Evolutionary conservation across 2,329 filamentous ascomycete species (phyloP).

Genomic region (Exutisphaerella laricina): DNA sequence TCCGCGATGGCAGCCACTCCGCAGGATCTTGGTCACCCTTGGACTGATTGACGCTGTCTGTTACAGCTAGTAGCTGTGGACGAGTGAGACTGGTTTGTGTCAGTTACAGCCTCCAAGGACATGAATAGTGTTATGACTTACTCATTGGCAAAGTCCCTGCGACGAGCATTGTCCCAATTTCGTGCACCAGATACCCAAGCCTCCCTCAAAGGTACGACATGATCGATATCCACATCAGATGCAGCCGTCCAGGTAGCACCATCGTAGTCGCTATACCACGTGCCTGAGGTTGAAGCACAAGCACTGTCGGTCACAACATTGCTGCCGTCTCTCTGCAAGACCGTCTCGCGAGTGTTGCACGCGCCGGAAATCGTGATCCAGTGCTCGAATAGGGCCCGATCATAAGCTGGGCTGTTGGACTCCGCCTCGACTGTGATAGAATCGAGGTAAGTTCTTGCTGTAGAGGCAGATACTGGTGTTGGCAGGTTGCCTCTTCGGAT

Average conservation of each 20-base stretch:
- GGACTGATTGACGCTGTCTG: slow-evolving; percentile 65
- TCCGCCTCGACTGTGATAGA: slow-evolving; percentile 25
- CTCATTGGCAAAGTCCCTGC: slow-evolving; percentile 61
- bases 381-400: slow-evolving; percentile 63
- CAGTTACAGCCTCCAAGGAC: neutral
- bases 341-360: slow-evolving; percentile 55
- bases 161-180: slow-evolving; percentile 62
- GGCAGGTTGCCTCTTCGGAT: slow-evolving; percentile 27
- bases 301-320: slow-evolving; percentile 53
- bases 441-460: slow-evolving; percentile 27
- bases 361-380: slow-evolving; percentile 61
- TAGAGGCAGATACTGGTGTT: slow-evolving; percentile 27
- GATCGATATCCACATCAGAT: slow-evolving; percentile 73
- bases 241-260: slow-evolving; percentile 63
- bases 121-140: slow-evolving; percentile 7
- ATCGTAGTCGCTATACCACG: slow-evolving; percentile 69
- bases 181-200: slow-evolving; percentile 56
- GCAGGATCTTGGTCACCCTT: slow-evolving; percentile 74
- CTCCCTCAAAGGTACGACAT: slow-evolving; percentile 65
- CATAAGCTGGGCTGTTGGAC: slow-evolving; percentile 46
- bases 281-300: slow-evolving; percentile 61
- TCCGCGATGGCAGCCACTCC: slow-evolving; percentile 67
- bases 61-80: slow-evolving; percentile 75
- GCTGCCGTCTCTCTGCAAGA: slow-evolving; percentile 68
- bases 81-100: slow-evolving; percentile 57